phyloP scores from a whole-genome alignment of 352 stramenopile species.

The Phytophthora idaei region DNA sequence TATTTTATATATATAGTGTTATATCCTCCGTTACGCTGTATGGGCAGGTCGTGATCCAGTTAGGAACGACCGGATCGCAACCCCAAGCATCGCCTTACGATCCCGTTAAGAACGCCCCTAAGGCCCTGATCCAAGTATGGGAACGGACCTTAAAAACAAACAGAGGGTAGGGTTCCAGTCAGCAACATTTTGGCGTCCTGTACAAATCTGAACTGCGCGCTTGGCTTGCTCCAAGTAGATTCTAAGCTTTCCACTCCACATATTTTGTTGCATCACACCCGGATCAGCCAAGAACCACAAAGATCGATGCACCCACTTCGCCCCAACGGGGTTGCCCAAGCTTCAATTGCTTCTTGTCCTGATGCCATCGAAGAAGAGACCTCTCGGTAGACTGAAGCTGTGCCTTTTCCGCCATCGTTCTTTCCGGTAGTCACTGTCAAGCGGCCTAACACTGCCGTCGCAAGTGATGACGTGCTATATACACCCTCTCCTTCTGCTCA shows the following conservation, averaged over 20 bases:
- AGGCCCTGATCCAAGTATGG: not conserved
- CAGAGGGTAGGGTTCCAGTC: not conserved
- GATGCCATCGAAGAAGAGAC: not conserved
- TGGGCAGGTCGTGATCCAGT: too few relatives aligned
- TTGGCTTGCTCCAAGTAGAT: not conserved
- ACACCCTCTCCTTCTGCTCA: not conserved
- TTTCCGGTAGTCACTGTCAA: not conserved
- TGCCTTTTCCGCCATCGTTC: not conserved
- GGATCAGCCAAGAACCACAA: not conserved
- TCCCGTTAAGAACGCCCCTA: too few relatives aligned
- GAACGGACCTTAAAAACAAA: not conserved
- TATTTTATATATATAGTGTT: too few relatives aligned
- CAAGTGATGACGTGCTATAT: not conserved
- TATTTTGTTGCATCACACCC: not conserved
- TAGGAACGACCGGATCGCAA: too few relatives aligned
- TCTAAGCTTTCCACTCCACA: not conserved
- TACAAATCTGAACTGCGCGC: too few relatives aligned
- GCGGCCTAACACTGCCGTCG: not conserved
- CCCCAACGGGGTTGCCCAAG: not conserved
- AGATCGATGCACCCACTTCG: not conserved
- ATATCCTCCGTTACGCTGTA: too few relatives aligned
- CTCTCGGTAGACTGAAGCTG: not conserved
- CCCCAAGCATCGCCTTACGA: too few relatives aligned
- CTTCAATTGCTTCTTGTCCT: not conserved
- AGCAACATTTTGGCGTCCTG: too few relatives aligned